Evolutionary conservation across 768 basidiomycete species (phyloP), one percentile per base, ranked within the genome.

Genomic region (Phanerochaete sordida): DNA sequence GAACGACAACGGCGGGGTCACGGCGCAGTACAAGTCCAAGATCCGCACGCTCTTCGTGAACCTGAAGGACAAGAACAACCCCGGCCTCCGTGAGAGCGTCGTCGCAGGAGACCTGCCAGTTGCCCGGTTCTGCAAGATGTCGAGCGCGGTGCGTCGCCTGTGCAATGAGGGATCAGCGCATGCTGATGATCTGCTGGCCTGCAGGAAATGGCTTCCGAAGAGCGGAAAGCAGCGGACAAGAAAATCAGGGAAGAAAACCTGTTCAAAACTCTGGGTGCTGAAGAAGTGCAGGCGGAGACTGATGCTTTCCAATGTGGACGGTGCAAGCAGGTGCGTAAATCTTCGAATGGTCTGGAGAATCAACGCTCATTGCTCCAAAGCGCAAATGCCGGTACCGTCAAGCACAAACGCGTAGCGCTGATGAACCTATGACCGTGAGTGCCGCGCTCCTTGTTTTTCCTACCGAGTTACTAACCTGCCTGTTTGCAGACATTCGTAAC

Each of bases 371-470:
- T 6, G 21, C 15, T 28, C 23, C 43, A 21, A 62, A 90, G 88
- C 78, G 90, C 67, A 93, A 94, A 76, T 92, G 93, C 67, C 84
- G 89, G 47, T 98, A 97, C 68, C 89, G 93, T 65, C 95, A 98
- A 77, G 93, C 93, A 67, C 97, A 99, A 72, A 99, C 97, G 8
- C 84, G 97, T 57, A 94, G 92, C 69, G 96, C 97, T 8, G 97
- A 98, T 76, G 97, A 98, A 75, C 95, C 96, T 24, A 98, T 98
- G 95, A 98, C 96, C 2, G 90, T 91, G 71, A 69, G 88, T 81
- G 21, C 24, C 47, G 31, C 31, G 57, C 37, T 43, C 47, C 43
- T 7, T 33, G 33, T 21, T 26, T 19, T 19, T 26, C 21, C 15
- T 37, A 23, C 13, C 24, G 21, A 15, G 39, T 44, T 26, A 28